Base-by-base conservation (phyloP, 2,329 filamentous ascomycete genomes). In the Phoma sp. region DNA sequence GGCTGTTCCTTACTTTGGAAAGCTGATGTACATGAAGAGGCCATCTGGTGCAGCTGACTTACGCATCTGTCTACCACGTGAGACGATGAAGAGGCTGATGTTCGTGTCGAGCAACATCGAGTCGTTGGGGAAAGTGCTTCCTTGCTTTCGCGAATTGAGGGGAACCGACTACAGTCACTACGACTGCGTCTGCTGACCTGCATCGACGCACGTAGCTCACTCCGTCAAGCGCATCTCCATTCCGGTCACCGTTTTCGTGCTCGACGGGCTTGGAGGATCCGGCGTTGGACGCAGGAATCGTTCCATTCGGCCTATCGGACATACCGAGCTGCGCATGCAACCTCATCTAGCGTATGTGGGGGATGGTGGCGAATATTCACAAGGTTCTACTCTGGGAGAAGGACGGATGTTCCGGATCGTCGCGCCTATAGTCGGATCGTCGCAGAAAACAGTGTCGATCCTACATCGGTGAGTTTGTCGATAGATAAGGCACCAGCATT, bases 281-380 rank as follows among this genome's bases (percentile, higher is more conserved):
- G 46, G 46, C 46, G 25, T 36, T 9, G 1, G 10, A 46, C 15
- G 45, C 45, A 50, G 37, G 25, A 29, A 25, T 41, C 15, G 31
- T 38, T 17, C 12, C 8, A 7, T 19, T 32, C 24, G 40, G 35
- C 55, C 51, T 61, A 58, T 61, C 58, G 48, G 55, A 53, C 49
- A 46, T 33, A 55, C 47, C 48, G 48, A 40, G 13, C 37, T 31
- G 17, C 27, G 40, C 35, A 43, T 41, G 44, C 37, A 36, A 51
- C 40, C 25, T 47, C 40, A 41, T 56, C 45, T 57, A 59, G 58
- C 53, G 56, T 56, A 61, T 57, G 61, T 63, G 56, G 53, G 50
- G 55, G 46, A 59, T 32, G 40, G 56, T 61, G 56, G 53, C 61
- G 51, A 59, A 25, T 57, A 54, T 59, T 54, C 46, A 45, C 44